Evolutionary conservation across 352 stramenopile species (phyloP).

Genomic region (Elongisporangium prolatum): DNA sequence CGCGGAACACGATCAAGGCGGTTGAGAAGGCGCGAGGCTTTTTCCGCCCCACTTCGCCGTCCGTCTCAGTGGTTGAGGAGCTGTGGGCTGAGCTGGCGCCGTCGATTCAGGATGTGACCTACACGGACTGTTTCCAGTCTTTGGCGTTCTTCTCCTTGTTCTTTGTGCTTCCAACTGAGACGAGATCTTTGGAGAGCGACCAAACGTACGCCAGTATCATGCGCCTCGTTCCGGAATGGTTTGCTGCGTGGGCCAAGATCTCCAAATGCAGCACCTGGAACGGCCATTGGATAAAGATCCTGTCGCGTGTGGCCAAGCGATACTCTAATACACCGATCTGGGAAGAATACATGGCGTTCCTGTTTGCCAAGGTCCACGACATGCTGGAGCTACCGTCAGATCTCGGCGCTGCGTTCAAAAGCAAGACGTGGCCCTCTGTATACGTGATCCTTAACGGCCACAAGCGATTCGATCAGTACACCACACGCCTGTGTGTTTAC

Average conservation of each 20-base stretch:
- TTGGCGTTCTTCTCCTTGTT: constrained; percentile 63
- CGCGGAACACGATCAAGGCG: constrained; percentile 37
- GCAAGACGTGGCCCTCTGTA: constrained; percentile 44
- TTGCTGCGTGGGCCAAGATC: constrained; percentile 48
- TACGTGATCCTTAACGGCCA: constrained; percentile 44
- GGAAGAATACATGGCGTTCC: constrained; percentile 39
- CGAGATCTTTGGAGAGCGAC: constrained; percentile 7
- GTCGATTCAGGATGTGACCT: constrained; percentile 36
- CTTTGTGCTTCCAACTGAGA: constrained; percentile 15
- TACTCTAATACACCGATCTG: constrained; percentile 25
- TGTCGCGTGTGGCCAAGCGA: constrained; percentile 54
- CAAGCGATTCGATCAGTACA: constrained; percentile 51
- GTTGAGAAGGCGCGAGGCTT: constrained; percentile 46
- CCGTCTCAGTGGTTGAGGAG: constrained; percentile 29
- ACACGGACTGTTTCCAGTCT: constrained; percentile 52
- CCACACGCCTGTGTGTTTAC: constrained; percentile 51
- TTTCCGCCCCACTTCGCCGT: constrained; percentile 21
- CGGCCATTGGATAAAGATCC: constrained; percentile 67
- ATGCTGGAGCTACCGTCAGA: constrained; percentile 59
- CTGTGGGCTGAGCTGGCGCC: constrained; percentile 45
- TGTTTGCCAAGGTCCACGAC: constrained; percentile 69
- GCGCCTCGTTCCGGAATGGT: constrained; percentile 46
- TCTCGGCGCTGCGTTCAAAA: constrained; percentile 56
- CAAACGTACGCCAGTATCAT: not conserved
- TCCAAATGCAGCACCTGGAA: constrained; percentile 59